These are phyloP conservation scores for Zasmidium citrigriseum DNA, from an alignment of 2,329 filamentous ascomycete species.

Conservation along the genomic window DNA sequence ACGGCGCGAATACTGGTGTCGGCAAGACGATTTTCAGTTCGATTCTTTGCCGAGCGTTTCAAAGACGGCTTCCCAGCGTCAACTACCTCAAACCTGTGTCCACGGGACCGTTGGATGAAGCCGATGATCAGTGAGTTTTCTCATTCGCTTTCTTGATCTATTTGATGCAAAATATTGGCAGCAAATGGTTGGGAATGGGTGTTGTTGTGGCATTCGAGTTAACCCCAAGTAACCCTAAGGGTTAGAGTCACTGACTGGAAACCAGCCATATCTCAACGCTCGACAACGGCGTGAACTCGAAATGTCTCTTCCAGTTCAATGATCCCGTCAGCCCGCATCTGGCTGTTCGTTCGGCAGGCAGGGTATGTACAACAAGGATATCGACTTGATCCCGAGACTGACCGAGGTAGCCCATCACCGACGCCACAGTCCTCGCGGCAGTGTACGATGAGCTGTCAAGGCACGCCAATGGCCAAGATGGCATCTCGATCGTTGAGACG, in stretches of 20 bases:
- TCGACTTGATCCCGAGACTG: slow-evolving; percentile 5
- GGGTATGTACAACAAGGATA: slow-evolving; percentile 13
- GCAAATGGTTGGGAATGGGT: neutral
- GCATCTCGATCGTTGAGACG: slow-evolving; percentile 75
- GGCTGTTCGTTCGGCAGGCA: slow-evolving; percentile 54
- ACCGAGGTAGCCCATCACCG: slow-evolving; percentile 23
- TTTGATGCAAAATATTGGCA: neutral
- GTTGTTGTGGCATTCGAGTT: neutral
- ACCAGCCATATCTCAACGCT: slow-evolving; percentile 64
- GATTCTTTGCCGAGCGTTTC: slow-evolving; percentile 65
- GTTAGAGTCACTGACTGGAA: slow-evolving; percentile 3
- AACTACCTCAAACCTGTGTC: slow-evolving; percentile 80
- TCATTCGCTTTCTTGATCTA: neutral
- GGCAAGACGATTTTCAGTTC: slow-evolving; percentile 83
- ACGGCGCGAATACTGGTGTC: slow-evolving; percentile 80
- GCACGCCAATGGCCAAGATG: slow-evolving; percentile 46
- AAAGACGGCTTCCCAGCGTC: slow-evolving; percentile 52
- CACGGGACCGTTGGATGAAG: slow-evolving; percentile 69
- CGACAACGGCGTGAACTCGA: slow-evolving; percentile 57
- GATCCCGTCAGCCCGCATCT: slow-evolving; percentile 77
- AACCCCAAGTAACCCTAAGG: slow-evolving; percentile 12
- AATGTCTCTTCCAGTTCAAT: slow-evolving; percentile 70
- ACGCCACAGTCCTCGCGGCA: slow-evolving; percentile 40
- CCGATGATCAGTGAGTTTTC: slow-evolving; percentile 64
- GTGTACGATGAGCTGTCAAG: slow-evolving; percentile 44